Conservation (phyloP, 495 filamentous ascomycete species). For the Aspergillus steynii region DNA sequence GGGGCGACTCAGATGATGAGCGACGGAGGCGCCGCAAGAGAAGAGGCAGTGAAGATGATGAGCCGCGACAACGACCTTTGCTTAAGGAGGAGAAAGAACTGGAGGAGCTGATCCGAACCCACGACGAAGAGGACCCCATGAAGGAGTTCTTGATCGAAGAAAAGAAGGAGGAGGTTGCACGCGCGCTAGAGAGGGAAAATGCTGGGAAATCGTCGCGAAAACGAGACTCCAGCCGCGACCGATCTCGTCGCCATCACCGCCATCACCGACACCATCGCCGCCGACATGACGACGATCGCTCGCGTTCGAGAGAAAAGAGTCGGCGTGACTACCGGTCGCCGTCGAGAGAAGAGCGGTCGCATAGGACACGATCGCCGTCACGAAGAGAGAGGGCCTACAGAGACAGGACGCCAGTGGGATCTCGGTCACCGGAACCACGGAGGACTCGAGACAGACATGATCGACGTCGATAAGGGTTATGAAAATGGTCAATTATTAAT, state of each 20-base stretch:
- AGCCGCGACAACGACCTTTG: slow-evolving; percentile 42
- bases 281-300: slow-evolving; percentile 36
- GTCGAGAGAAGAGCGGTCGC: slow-evolving; percentile 27
- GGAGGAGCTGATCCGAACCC: slow-evolving; percentile 68
- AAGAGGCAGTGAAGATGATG: slow-evolving; percentile 32
- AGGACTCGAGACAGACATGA: slow-evolving; percentile 36
- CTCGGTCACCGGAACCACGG: slow-evolving; percentile 38
- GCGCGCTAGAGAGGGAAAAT: slow-evolving; percentile 59
- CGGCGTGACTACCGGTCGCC: slow-evolving; percentile 30
- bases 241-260: slow-evolving; percentile 54
- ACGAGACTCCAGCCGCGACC: slow-evolving; percentile 38
- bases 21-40: slow-evolving; percentile 49
- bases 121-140: slow-evolving; percentile 98
- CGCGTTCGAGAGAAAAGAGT: slow-evolving; percentile 33
- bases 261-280: slow-evolving; percentile 51
- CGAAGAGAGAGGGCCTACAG: slow-evolving; percentile 23
- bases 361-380: slow-evolving; percentile 21
- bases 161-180: slow-evolving; percentile 83
- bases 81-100: slow-evolving; percentile 76
- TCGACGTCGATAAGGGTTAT: slow-evolving; percentile 26
- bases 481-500: background rate
- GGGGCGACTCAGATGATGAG: slow-evolving; percentile 33
- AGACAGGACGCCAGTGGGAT: slow-evolving; percentile 31
- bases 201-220: slow-evolving; percentile 38
- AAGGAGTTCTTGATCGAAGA: slow-evolving; percentile 84